phyloP scores from a whole-genome alignment of 768 basidiomycete genomes.

The Dictyophora rubrovolvata region DNA sequence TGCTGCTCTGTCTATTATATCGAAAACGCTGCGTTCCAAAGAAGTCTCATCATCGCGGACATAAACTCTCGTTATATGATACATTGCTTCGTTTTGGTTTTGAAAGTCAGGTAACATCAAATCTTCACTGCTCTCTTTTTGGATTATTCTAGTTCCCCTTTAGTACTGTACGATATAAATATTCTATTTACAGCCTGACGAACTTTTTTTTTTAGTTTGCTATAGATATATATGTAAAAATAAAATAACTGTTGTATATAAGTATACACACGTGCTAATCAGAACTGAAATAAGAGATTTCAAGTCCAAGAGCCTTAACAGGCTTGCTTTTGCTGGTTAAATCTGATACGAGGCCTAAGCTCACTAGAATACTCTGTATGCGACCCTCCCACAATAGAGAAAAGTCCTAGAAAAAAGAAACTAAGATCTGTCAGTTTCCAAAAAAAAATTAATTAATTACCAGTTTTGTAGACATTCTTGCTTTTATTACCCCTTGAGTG shows the following conservation, averaged over 20 bases:
- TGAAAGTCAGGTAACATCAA: too few species aligned
- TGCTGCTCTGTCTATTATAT: slow-evolving; percentile 58
- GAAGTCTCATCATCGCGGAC: slow-evolving; percentile 1
- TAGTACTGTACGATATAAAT: too few species aligned
- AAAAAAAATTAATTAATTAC: slow-evolving; percentile 27
- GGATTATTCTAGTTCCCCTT: too few species aligned
- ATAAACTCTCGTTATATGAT: neutral
- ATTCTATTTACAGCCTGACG: too few species aligned
- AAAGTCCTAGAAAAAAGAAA: slow-evolving; percentile 48
- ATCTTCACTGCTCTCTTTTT: too few species aligned
- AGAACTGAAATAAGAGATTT: slow-evolving; percentile 86
- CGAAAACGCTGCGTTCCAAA: slow-evolving; percentile 43
- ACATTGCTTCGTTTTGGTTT: too few species aligned
- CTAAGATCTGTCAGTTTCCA: slow-evolving; percentile 2
- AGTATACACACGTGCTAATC: slow-evolving; percentile 17
- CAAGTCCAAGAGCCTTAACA: slow-evolving; percentile 83
- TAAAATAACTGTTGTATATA: neutral
- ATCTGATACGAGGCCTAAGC: slow-evolving; percentile 86
- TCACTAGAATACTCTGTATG: slow-evolving; percentile 78
- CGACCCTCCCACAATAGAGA: slow-evolving; percentile 93
- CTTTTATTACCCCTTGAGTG: slow-evolving; percentile 79
- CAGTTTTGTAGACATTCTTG: slow-evolving; percentile 79
- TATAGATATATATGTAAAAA: too few species aligned
- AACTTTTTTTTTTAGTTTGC: too few species aligned
- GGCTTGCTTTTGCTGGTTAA: slow-evolving; percentile 77